Evolutionary conservation across 768 basidiomycete species (phyloP).

Genomic region (Lactarius pseudohatsudake): DNA sequence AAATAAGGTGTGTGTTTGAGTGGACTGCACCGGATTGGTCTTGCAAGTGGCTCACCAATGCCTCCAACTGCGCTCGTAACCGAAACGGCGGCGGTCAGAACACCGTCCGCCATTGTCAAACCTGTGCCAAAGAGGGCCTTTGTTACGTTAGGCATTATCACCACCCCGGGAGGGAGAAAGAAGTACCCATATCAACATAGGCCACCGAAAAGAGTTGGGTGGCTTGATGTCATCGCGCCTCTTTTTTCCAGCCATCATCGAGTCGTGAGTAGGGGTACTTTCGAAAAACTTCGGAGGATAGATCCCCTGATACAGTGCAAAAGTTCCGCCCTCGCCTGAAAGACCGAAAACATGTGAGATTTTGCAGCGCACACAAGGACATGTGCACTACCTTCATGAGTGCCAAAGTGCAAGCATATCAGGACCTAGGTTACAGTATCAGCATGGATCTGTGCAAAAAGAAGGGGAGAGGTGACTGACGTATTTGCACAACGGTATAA

Average conservation of each 20-base stretch:
- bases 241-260: slow-evolving; percentile 25
- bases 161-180: background rate
- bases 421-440: slow-evolving; percentile 39
- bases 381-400: slow-evolving; percentile 45
- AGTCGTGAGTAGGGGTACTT: slow-evolving; percentile 28
- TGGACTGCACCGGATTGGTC: background rate
- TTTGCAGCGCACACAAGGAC: background rate
- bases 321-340: slow-evolving; percentile 65
- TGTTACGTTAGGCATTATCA: background rate
- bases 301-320: slow-evolving; percentile 61
- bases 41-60: slow-evolving; percentile 36
- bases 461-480: slow-evolving; percentile 36
- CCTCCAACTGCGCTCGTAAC: slow-evolving; percentile 68
- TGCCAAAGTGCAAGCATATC: slow-evolving; percentile 51
- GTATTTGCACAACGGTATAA: slow-evolving; percentile 65
- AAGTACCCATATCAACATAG: slow-evolving; percentile 54
- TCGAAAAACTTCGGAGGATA: slow-evolving; percentile 45
- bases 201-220: slow-evolving; percentile 42
- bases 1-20: background rate
- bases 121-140: slow-evolving; percentile 65
- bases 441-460: background rate
- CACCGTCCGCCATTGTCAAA: slow-evolving; percentile 65
- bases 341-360: slow-evolving; percentile 11
- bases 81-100: slow-evolving; percentile 68
- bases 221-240: slow-evolving; percentile 18